A percentile compares a stretch with the other conserved stretches of the same genome.
phyloP scores from a whole-genome alignment of 768 basidiomycete genomes.

The Naganishia antarctica region DNA sequence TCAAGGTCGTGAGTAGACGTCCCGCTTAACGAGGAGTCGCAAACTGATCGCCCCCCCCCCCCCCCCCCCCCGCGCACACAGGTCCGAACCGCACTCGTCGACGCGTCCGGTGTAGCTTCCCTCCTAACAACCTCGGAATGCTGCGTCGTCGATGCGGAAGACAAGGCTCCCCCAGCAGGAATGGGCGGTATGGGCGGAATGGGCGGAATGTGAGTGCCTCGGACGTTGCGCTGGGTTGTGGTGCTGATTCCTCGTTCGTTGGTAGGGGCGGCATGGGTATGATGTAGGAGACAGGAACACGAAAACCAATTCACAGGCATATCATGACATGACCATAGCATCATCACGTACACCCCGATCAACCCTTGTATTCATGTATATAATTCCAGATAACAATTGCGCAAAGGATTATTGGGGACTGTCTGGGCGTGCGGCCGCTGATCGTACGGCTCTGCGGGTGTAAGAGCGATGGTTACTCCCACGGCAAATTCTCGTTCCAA shows the following conservation, averaged over 20 bases:
- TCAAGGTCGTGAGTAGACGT: conserved; percentile 81
- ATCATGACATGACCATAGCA: conserved; percentile 1
- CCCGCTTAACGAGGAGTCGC: too few species aligned
- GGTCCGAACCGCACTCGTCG: conserved; percentile 73
- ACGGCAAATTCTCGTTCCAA: too few species aligned
- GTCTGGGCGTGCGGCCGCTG: too few species aligned
- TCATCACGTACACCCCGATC: conserved; percentile 12
- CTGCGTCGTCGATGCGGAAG: conserved; percentile 77
- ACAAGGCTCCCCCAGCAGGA: conserved; percentile 64
- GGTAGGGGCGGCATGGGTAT: conserved; percentile 18
- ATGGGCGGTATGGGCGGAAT: conserved; percentile 59
- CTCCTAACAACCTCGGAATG: conserved; percentile 89
- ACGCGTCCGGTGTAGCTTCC: conserved; percentile 87
- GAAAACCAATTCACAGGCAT: background rate
- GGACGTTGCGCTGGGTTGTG: background rate
- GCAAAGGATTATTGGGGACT: too few species aligned
- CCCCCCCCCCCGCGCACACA: background rate
- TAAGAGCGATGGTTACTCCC: too few species aligned
- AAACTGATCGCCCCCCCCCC: background rate
- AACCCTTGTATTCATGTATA: conserved; percentile 20
- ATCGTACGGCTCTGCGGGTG: too few species aligned
- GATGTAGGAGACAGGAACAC: background rate
- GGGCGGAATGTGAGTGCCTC: conserved; percentile 40
- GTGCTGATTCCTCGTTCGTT: background rate
- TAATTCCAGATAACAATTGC: conserved; percentile 7